Base-by-base conservation (phyloP, 192 early-diverging fungal species). In the Backusella sp. region DNA sequence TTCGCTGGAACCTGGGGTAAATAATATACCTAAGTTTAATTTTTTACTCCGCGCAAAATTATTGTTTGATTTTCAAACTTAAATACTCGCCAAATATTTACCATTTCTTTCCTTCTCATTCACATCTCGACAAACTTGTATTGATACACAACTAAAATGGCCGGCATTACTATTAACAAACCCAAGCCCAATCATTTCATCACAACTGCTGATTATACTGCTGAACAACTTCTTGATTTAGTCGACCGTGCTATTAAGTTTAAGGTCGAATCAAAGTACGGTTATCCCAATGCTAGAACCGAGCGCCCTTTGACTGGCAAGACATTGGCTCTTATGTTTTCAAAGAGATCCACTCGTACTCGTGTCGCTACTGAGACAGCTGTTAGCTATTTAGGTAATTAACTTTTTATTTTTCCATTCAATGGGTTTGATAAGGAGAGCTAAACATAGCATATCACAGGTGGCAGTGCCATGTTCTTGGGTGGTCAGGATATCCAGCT, bases 381-480 rank as follows among this genome's bases (percentile, higher is more conserved):
- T 1, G 91, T 96, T 70, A 91, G 96, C 0, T 95, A 94, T 77
- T 88, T 96, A 66, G 88, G 88, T 87, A 88, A 39, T 34, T 26
- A 19, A 32, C 32, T 3, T 32, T 26, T 23, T 42, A 4, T 46
- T 14, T 17, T n/a, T 17, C 12, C 12, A 62, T 59, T 15, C 15
- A n/a, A 70, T 41, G 28, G 14, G 12, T 5, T 32, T n/a, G 66
- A 68, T 68, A n/a, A 32, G 15, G 15, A 17, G 66, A 36, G 28
- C 8, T 35, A 35, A 35, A n/a, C 2, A 7, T 49, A 26, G 30
- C 32, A 44, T 71, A 19, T 49, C 21, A 19, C 78, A 89, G 98
- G 98, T 73, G 98, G 97, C 4, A 95, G 97, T 75, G 90, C 96
- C 8, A 91, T 99, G 92, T 99, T 98, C 78, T 85, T 99, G 72